Base-by-base conservation (phyloP, 805 yeast species). In the Metschnikowia vanudenii region DNA sequence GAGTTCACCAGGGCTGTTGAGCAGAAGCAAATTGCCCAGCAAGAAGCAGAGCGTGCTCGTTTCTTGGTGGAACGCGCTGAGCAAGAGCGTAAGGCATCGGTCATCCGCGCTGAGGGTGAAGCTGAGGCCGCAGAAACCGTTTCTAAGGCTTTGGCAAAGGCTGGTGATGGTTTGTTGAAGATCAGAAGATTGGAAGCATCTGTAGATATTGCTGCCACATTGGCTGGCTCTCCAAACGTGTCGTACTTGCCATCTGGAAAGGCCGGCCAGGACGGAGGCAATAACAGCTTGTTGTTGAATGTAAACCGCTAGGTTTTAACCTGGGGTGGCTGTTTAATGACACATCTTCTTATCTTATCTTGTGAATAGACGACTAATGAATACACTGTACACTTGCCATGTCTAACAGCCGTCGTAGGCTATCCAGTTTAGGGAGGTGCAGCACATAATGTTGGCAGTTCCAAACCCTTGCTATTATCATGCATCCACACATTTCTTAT, bases 1-100 rank as follows among this genome's bases (percentile, higher is more conserved):
- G 99, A 94, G 64, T 94, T 94, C 75, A 94, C 99, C 45, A 91
- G 88, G 69, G 98, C 99, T 29, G 99, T 94, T 50, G 99, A 94
- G 73, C 96, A 88, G 73, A 94, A 94, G 67, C 98, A 94, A 71
- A 95, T 94, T 70, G 99, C 99, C 28, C 99, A 94, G 73, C 99
- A 94, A 71, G 99, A 94, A 64, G 98, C 99, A 19, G 98, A 94
- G 74, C 80, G 99, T 57, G 97, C 98, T 49, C 86, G 85, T 62
- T 94, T 81, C 63, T 75, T 59, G 51, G 56, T 94, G 46, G 97
- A 91, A 63, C 86, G 86, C 64, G 98, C 98, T 8, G 97, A 94
- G 68, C 99, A 94, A 73, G 98, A 92, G 68, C 82, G 96, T 64
- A 91, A 86, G 67, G 99, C 98, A 2, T 75, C 88, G 39, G 89